Evolutionary conservation across 139 green algal species (phyloP), one percentile per base, ranked within the genome.

Genomic region (Chara braunii): DNA sequence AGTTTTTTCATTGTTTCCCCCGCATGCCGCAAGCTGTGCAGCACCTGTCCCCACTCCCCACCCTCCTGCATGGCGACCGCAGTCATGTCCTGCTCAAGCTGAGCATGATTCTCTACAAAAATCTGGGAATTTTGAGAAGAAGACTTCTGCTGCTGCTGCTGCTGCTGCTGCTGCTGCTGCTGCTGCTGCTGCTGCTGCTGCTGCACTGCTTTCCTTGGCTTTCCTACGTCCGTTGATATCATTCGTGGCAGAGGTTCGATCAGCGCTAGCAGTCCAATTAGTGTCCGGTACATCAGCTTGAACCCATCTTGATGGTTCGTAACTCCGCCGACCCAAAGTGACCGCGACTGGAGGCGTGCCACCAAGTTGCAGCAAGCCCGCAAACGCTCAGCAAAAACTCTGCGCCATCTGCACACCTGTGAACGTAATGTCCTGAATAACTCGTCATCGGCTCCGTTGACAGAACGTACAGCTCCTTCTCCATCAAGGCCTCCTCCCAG

Each of bases 301-400:
- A 74, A 74, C 3, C 43, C 26, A 28, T 74, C 65, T 29, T 36
- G 37, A 30, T 74, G 65, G 26, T 73, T 73, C 23, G 65, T 73
- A 24, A 37, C 60, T 3, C 65, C 65, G 23, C 65, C 65, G n/a
- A 64, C 65, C 65, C 65, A 74, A 11, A 32, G 12, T 23, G 55
- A 29, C 57, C 22, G 14, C 34, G 31, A 5, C 1, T 63, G 29
- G 29, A 74, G 56, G 42, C 32, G 22, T 42, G 45, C 36, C n/a
- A 61, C 65, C 28, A 40, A 29, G 23, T 22, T 29, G 31, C 50
- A 42, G 23, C 11, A 40, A 45, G 29, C 23, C 43, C 44, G 12
- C 12, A 74, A 37, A 30, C 56, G 6, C 4, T 24, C 7, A 9
- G 40, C 28, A 73, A 73, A 73, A 11, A 5, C 55, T 26, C 14